Percentiles rank a stretch among this genome's conserved stretches.
Evolutionary conservation across 768 basidiomycete species (phyloP).

Genomic region (Auriscalpium microsporum): DNA sequence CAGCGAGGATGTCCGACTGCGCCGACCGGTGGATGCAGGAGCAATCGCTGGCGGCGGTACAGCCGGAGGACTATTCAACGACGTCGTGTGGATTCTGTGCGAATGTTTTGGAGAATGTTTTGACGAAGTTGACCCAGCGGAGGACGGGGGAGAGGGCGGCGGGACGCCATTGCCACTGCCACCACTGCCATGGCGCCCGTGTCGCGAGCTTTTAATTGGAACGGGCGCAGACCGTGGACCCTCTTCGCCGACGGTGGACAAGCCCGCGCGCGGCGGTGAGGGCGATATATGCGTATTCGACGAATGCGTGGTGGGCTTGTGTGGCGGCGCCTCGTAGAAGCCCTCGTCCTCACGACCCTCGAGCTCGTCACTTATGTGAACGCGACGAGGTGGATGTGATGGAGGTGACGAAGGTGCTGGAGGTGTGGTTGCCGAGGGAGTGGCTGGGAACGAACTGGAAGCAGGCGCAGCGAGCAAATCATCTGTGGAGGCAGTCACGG

Average conservation of each 20-base stretch:
- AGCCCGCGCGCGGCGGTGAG: background rate
- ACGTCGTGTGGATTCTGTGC: background rate
- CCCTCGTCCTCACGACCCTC: slow-evolving; percentile 27
- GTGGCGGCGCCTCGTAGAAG: slow-evolving; percentile 14
- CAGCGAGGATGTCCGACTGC: background rate
- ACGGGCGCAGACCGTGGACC: slow-evolving; percentile 2
- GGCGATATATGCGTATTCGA: background rate
- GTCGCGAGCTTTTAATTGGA: background rate
- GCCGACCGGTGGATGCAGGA: background rate
- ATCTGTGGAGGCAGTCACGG: slow-evolving; percentile 21
- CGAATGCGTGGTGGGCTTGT: slow-evolving; percentile 7
- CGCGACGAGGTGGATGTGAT: slow-evolving; percentile 10
- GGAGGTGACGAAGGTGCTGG: background rate
- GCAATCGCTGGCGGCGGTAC: background rate
- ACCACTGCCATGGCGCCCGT: background rate
- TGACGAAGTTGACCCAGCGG: slow-evolving; percentile 1
- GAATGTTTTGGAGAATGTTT: background rate
- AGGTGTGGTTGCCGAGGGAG: background rate
- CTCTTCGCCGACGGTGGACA: background rate
- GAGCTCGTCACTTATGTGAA: slow-evolving; percentile 37
- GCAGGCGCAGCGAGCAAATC: slow-evolving; percentile 13
- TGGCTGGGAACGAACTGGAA: slow-evolving; percentile 17
- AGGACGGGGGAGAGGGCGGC: slow-evolving; percentile 1
- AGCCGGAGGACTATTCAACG: background rate
- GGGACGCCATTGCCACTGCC: background rate